Evolutionary conservation across 495 filamentous ascomycete genomes (phyloP), one percentile per base, ranked within the genome.

Genomic region (Alectoria sarmentosa): DNA sequence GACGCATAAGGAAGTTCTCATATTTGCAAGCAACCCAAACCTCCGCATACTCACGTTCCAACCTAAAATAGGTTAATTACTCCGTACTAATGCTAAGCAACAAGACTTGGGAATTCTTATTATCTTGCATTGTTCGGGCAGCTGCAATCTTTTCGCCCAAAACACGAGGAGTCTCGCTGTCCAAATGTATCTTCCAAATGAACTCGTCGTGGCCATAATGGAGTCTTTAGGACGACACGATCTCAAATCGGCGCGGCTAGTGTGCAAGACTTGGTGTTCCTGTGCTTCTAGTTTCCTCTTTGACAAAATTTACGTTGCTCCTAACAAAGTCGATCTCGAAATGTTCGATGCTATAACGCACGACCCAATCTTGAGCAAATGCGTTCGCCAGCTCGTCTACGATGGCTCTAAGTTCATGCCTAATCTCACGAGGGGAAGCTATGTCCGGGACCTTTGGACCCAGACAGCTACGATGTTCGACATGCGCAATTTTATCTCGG

Each of bases 321-420:
- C 28, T 5, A 37, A 26, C n/a, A 52, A 23, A 26, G 17, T 46
- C 10, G 60, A 52, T 38, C 42, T 62, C 1, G 44, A 39, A n/a
- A 17, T 32, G 4, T 62, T 62, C 60, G 9, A 62, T 1, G 60
- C 42, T 38, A 36, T 62, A 3, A 44, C 38, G 2, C 8, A 36
- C 7, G 4, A 62, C 19, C 48, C 60, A 19, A 10, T 37, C 17
- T 36, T 62, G 30, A 62, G 60, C 26, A 37, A 49, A 62, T 54
- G 48, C 15, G 42, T 62, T n/a, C 38, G 42, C 2, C 26, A 4
- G 4, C 41, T 62, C 26, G 46, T 46, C 26, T 62, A 62, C 39
- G 60, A 62, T 34, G 42, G 39, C 17, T 19, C 44, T 36, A 46
- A 36, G 2, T 62, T 62, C 32, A 0, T 36, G 14, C 23, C 30